Evolutionary conservation across 768 basidiomycete species (phyloP).

Genomic region (Russula sp.): DNA sequence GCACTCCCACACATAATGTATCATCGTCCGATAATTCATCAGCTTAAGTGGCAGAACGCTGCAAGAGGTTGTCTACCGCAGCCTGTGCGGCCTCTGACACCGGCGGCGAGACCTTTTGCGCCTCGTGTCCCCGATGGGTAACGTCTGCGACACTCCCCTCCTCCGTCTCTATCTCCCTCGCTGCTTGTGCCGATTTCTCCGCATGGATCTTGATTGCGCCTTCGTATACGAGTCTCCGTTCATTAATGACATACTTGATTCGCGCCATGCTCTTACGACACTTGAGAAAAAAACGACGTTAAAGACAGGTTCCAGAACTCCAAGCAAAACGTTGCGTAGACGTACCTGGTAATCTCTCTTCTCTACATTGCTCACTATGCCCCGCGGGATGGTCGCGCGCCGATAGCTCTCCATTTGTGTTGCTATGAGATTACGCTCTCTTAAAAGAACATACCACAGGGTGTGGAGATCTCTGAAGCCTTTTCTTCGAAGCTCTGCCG

Average conservation of each 20-base stretch:
- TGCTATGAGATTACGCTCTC: slow-evolving; percentile 86
- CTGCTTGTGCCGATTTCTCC: slow-evolving; percentile 14
- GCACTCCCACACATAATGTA: not conserved
- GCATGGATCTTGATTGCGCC: slow-evolving; percentile 40
- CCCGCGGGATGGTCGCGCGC: slow-evolving; percentile 39
- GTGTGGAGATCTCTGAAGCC: slow-evolving; percentile 91
- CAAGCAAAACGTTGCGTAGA: not conserved
- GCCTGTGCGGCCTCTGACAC: slow-evolving; percentile 1
- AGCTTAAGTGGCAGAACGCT: not conserved
- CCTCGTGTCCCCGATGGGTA: not conserved
- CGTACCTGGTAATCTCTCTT: slow-evolving; percentile 18
- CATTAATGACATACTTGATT: slow-evolving; percentile 87
- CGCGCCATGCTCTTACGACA: slow-evolving; percentile 95
- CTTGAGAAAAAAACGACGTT: slow-evolving; percentile 33
- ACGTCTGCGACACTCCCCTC: not conserved
- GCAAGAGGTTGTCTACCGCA: slow-evolving; percentile 1
- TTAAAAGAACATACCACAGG: slow-evolving; percentile 85
- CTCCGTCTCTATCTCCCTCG: not conserved
- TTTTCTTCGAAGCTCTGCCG: slow-evolving; percentile 81
- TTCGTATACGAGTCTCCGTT: slow-evolving; percentile 79
- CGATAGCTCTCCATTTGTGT: slow-evolving; percentile 78
- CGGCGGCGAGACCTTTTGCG: slow-evolving; percentile 2
- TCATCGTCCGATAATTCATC: not conserved
- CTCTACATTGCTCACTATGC: not conserved
- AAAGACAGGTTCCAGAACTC: not conserved